Evolutionary conservation across 129 eudicot species (phyloP).

Genomic region (carrot (Daucus carota)): DNA sequence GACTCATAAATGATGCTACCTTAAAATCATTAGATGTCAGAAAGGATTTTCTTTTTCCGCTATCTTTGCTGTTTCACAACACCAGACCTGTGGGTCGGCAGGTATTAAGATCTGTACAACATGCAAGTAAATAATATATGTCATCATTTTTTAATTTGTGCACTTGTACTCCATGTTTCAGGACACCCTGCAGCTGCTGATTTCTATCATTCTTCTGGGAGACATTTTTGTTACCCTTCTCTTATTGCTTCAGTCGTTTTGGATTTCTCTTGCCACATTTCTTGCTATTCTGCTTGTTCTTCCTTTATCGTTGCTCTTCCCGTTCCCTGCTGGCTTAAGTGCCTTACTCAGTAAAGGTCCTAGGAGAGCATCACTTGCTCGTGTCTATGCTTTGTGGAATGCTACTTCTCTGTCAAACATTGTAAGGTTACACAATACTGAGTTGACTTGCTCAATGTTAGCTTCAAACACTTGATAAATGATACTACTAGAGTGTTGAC

Average conservation of each 20-base stretch:
- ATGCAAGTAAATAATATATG: conserved; percentile 7
- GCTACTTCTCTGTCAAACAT: conserved; percentile 73
- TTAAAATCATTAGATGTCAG: conserved; percentile 56
- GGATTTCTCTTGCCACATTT: conserved; percentile 86
- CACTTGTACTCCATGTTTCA: conserved; percentile 29
- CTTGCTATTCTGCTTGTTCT: conserved; percentile 82
- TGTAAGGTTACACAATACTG: conserved; percentile 32
- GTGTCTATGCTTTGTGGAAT: conserved; percentile 87
- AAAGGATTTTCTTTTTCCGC: conserved; percentile 60
- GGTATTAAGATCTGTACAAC: conserved; percentile 27
- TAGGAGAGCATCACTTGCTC: conserved; percentile 79
- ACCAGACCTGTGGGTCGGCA: conserved; percentile 78
- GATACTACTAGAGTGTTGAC: neutral
- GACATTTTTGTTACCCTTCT: conserved; percentile 79
- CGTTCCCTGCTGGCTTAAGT: conserved; percentile 91
- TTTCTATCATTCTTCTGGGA: conserved; percentile 65
- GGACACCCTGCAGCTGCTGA: conserved; percentile 79
- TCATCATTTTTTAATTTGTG: conserved; percentile 15
- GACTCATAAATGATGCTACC: conserved; percentile 56
- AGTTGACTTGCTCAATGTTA: neutral
- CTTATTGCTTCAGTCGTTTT: conserved; percentile 63
- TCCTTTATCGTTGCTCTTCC: conserved; percentile 80
- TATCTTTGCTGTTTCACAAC: conserved; percentile 69
- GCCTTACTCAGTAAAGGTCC: conserved; percentile 84
- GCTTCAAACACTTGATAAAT: neutral